Base-by-base conservation (phyloP, 148 eudicot species). In the Rheum nobile region DNA sequence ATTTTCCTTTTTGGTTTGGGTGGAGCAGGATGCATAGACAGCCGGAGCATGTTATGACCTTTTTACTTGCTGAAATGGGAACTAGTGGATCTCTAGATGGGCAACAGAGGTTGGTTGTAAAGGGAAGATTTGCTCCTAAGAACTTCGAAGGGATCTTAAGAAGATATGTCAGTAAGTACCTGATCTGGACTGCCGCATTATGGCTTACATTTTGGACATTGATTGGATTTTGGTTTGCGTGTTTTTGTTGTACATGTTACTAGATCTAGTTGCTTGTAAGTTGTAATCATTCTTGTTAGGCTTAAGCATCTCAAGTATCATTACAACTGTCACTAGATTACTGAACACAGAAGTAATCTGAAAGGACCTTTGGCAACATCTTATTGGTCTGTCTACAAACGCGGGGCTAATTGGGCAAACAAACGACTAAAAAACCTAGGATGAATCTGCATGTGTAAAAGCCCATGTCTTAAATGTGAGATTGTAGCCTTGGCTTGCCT, bases 21-120 rank as follows among this genome's bases (percentile, higher is more conserved):
- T 74, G 14, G 77, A 71, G 43, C 85, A 95, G 98, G 78, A 95
- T 95, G 97, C 99, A 95, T 78, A 90, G 99, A 77, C 96, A 92
- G 75, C 97, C 97, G 16, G 99, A 95, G 73, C 99, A 95, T 86
- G 99, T 92, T 42, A 95, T 95, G 99, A 85, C 85, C 48, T 91
- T 91, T 84, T 82, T 95, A 85, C 88, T 95, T 73, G 99, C 99
- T 63, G 97, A 95, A 82, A 81, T 95, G 96, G 99, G 97, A 72
- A 94, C 98, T 54, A 94, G 90, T 81, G 98, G 98, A 47, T 94
- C 98, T 44, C 85, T 94, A 75, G 98, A 94, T 85, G 98, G 98
- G 59, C 97, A 90, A 68, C 96, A 92, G 65, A 79, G 93, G 70
- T 81, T 92, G 76, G 96, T 90, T 26, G 83, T 92, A n/a, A 92